phyloP scores from a whole-genome alignment of 306 rosid species.

The Cercis canadensis region DNA sequence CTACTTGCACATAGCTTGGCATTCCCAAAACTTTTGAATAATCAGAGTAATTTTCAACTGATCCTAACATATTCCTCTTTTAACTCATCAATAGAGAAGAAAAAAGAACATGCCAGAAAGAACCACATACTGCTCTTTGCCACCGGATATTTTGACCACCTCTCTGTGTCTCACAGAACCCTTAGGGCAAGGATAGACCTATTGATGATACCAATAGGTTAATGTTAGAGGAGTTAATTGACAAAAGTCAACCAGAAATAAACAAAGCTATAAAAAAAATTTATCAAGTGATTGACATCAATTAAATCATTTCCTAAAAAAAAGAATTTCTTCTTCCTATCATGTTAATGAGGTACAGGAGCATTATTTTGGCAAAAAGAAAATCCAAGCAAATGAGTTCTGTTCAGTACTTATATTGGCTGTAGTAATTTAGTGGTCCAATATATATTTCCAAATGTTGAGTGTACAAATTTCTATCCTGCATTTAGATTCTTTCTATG shows the following conservation, averaged over 20 bases:
- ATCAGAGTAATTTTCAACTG: no score
- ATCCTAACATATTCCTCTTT: no score
- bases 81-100: constrained; percentile 11
- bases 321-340: neutral
- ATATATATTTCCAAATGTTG: neutral
- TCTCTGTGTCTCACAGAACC: constrained; percentile 88
- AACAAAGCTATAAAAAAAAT: constrained; percentile 20
- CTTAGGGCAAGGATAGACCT: constrained; percentile 97
- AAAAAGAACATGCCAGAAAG: constrained; percentile 29
- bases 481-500: neutral
- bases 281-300: constrained; percentile 7
- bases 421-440: neutral
- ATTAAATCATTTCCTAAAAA: neutral
- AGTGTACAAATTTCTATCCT: neutral
- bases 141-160: constrained; percentile 72
- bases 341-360: neutral
- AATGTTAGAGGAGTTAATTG: constrained; percentile 27
- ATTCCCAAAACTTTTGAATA: no score
- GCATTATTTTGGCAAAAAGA: constrained; percentile 3
- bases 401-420: constrained; percentile 1
- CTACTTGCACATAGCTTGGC: no score
- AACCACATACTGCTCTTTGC: constrained; percentile 86
- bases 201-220: constrained; percentile 41
- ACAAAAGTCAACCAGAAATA: constrained; percentile 29
- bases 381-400: neutral